Evolutionary conservation across 2,329 filamentous ascomycete species (phyloP), one percentile per base, ranked within the genome.

Genomic region (Cryphonectria japonica): DNA sequence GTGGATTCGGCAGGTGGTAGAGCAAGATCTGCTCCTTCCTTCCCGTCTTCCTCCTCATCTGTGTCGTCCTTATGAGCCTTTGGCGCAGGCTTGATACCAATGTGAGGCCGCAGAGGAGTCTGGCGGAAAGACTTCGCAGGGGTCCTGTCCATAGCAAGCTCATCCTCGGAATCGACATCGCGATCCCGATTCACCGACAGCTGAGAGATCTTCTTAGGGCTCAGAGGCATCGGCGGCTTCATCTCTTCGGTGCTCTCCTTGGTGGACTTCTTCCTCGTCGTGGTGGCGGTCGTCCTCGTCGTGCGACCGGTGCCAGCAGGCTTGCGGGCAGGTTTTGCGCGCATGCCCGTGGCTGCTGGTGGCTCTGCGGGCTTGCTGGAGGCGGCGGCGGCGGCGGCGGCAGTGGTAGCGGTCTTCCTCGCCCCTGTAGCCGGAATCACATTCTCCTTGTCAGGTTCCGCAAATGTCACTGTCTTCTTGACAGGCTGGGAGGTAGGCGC

Each of bases 381-480:
- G 26, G 81, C 79, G 8, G 75, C 73, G 76, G 84, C 84, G 46
- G 43, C 43, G 16, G 43, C 43, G 19, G 43, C 43, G 19, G 46
- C 22, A 14, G 81, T 79, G 9, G 75, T 73, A 76, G 84, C 84
- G 39, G 76, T 73, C 69, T 80, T 82, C 32, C 74, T 71, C 4
- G 78, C 68, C 2, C 78, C 75, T 19, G 74, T 65, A 50, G 64
- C 29, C 19, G 86, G 87, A 29, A 83, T 78, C 52, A 88, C 79
- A 74, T 91, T 91, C 77, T 91, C 89, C 79, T 91, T 91, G 77
- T 90, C 88, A 3, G 87, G 86, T 75, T 88, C 87, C 76, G 90
- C 84, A 77, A 91, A 91, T 71, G 86, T 89, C 76, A 91, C 89
- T 2, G 83, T 85, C 82, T 90, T 91, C 81, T 87, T 90, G 46